Conservation (phyloP, 2,329 filamentous ascomycete genomes). For the Penicillium thymicola region DNA sequence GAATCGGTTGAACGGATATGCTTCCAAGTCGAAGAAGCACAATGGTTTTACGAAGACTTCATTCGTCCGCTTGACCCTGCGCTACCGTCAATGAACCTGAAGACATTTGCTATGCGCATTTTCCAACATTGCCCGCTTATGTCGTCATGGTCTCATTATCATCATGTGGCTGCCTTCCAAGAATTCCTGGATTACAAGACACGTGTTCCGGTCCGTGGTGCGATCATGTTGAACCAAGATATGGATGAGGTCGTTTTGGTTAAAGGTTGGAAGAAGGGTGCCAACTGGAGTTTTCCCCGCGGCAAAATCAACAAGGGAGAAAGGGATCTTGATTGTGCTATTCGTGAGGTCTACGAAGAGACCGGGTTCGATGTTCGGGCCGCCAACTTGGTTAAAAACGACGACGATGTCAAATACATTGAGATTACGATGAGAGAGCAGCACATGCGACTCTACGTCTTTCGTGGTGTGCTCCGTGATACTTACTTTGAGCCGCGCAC, state of each 20-base stretch:
- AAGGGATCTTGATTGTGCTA: slow-evolving; percentile 85
- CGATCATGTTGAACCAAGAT: slow-evolving; percentile 85
- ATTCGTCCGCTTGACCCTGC: slow-evolving; percentile 83
- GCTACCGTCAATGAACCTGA: slow-evolving; percentile 79
- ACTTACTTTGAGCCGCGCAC: slow-evolving; percentile 86
- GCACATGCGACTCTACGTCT: slow-evolving; percentile 88
- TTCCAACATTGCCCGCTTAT: slow-evolving; percentile 93
- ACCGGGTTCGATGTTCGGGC: slow-evolving; percentile 80
- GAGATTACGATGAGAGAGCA: slow-evolving; percentile 89
- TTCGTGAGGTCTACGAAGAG: slow-evolving; percentile 94
- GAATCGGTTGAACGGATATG: slow-evolving; percentile 89
- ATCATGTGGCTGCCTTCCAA: slow-evolving; percentile 79
- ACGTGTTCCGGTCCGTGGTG: slow-evolving; percentile 86
- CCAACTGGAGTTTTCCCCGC: slow-evolving; percentile 93
- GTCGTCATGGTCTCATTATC: slow-evolving; percentile 71
- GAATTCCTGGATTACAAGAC: slow-evolving; percentile 94
- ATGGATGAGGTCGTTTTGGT: slow-evolving; percentile 95
- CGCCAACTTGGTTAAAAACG: slow-evolving; percentile 71
- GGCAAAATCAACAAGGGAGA: slow-evolving; percentile 99
- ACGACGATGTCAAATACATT: slow-evolving; percentile 74
- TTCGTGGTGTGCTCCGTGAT: slow-evolving; percentile 81
- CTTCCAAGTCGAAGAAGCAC: slow-evolving; percentile 97
- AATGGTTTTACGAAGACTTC: slow-evolving; percentile 99
- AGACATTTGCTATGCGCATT: slow-evolving; percentile 82
- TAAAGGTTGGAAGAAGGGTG: slow-evolving; percentile 95